These are phyloP conservation scores for Sarocladium strictum DNA, from an alignment of 2,329 filamentous ascomycete species.

Conservation along the genomic window DNA sequence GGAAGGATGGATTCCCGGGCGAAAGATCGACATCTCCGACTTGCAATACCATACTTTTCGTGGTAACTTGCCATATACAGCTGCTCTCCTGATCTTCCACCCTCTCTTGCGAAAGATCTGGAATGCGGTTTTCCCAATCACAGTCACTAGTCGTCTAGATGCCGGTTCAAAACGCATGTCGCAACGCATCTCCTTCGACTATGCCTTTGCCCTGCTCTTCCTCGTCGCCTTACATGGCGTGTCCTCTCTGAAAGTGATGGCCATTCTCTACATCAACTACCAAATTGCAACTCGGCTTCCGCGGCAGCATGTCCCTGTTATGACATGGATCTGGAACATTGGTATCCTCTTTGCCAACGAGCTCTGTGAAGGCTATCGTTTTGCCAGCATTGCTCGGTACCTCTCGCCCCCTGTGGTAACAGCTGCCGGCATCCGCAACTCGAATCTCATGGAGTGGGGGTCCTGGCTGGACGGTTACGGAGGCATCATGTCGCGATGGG, in stretches of 20 bases:
- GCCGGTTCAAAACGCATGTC: conserved; percentile 53
- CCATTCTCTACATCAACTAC: conserved; percentile 79
- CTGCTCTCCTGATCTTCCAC: conserved; percentile 67
- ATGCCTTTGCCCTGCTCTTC: conserved; percentile 73
- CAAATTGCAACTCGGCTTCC: conserved; percentile 68
- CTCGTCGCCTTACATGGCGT: conserved; percentile 76
- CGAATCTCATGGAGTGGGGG: conserved; percentile 52
- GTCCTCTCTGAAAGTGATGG: conserved; percentile 74
- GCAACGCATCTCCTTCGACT: conserved; percentile 76
- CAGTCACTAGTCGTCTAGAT: conserved; percentile 20
- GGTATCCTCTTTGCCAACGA: conserved; percentile 85
- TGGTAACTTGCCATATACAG: conserved; percentile 76
- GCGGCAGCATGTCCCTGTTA: conserved; percentile 61
- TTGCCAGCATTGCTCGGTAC: conserved; percentile 54
- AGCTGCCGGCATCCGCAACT: neutral
- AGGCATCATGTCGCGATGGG: conserved; percentile 85
- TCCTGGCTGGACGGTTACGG: conserved; percentile 70
- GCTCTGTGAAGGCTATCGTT: conserved; percentile 69
- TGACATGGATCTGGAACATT: conserved; percentile 89
- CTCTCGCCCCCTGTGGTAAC: conserved; percentile 30
- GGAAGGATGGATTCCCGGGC: conserved; percentile 85
- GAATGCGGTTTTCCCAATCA: conserved; percentile 45
- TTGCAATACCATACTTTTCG: conserved; percentile 82
- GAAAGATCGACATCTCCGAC: conserved; percentile 90
- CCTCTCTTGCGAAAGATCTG: conserved; percentile 71